Conservation (phyloP, 2,329 filamentous ascomycete genomes). For the Trichoderma brevicompactum region DNA sequence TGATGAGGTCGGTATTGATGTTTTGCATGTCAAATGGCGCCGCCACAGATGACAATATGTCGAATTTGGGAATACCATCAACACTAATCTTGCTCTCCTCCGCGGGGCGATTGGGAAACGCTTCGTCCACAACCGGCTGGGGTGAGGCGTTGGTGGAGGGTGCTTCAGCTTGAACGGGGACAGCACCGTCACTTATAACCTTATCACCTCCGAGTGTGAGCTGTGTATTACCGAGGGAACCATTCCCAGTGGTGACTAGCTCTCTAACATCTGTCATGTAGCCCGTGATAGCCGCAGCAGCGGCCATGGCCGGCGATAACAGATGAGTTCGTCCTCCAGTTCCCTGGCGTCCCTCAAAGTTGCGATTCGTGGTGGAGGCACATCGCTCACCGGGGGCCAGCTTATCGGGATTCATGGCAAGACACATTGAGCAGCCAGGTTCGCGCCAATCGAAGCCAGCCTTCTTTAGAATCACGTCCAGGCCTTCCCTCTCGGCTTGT, state of each 20-base stretch:
- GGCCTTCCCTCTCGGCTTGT: slow-evolving; percentile 86
- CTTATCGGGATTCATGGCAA: slow-evolving; percentile 99
- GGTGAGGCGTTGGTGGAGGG: slow-evolving; percentile 43
- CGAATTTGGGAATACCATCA: slow-evolving; percentile 81
- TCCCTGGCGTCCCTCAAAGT: slow-evolving; percentile 95
- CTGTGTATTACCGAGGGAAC: slow-evolving; percentile 63
- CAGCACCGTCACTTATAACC: slow-evolving; percentile 48
- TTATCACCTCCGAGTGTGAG: slow-evolving; percentile 39
- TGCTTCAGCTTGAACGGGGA: slow-evolving; percentile 55
- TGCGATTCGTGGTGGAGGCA: slow-evolving; percentile 93
- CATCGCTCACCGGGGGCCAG: slow-evolving; percentile 89
- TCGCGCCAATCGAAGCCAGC: slow-evolving; percentile 98
- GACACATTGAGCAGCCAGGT: slow-evolving; percentile 97
- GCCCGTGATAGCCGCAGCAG: slow-evolving; percentile 84
- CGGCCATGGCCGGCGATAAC: slow-evolving; percentile 96
- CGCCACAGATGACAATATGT: slow-evolving; percentile 79
- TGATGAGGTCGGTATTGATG: slow-evolving; percentile 97
- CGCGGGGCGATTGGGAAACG: slow-evolving; percentile 61
- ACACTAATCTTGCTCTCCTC: slow-evolving; percentile 54
- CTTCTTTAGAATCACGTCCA: slow-evolving; percentile 88
- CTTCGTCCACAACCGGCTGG: slow-evolving; percentile 51
- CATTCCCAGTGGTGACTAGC: slow-evolving; percentile 64
- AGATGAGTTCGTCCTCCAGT: slow-evolving; percentile 89
- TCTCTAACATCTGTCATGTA: slow-evolving; percentile 91
- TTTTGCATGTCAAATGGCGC: slow-evolving; percentile 87